Evolutionary conservation across 495 filamentous ascomycete genomes (phyloP), one percentile per base, ranked within the genome.

Genomic region (Aspergillus cristatus): DNA sequence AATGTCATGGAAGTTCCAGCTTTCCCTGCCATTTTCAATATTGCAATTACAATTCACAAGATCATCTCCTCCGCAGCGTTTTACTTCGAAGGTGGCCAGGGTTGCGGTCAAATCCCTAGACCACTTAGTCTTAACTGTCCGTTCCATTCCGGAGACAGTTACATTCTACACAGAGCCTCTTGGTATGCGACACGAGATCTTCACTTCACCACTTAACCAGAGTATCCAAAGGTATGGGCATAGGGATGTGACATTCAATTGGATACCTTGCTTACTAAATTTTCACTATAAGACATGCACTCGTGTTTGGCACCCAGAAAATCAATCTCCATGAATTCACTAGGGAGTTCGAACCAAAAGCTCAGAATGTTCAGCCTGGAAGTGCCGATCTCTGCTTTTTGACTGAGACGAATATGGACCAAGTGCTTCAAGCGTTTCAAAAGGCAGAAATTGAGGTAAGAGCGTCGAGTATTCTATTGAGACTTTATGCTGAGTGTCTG

Each of bases 311-410:
- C 11, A 48, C 30, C 3, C 69, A 74, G 32, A 75, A 76, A 40
- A 72, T 76, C 37, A 76, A 76, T 40, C 60, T 76, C 1, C 72
- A 76, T 40, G 50, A 65, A 37, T 43, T 51, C 1, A 70, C 68
- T 32, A 67, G 61, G 42, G 71, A 76, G 40, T 74, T 72, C 40
- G 70, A 73, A 41, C 72, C 71, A 11, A 74, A 72, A 46, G 71
- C 72, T 2, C 50, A 53, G 12, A 56, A 47, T 25, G 68, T 67
- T 4, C 52, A 54, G 42, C 67, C 63, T 2, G 72, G 72, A 1
- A 70, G 60, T 20, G 70, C 61, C n/a, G 72, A 76, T 47, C 33
- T 75, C 37, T 74, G 70, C 34, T 76, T 75, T 39, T 48, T 76
- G 39, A 68, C 67, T 0, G 55, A 68, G 2, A 47, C 60, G 12